Evolutionary conservation across 176 grass and related monocot genomes (phyloP).

Genomic region (Musa beccarii): DNA sequence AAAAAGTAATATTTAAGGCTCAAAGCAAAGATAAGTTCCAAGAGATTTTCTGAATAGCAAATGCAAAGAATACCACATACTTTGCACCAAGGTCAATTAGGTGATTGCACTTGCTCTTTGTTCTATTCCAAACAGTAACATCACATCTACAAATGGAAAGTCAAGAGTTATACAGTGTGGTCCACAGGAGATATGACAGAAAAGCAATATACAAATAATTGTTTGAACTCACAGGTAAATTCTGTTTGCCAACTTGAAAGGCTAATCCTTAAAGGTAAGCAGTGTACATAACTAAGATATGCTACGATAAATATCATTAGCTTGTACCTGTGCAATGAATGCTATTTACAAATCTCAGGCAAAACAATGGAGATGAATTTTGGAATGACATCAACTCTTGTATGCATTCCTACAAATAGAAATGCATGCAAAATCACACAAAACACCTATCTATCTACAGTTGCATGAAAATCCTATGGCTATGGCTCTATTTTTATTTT

Average conservation of each 20-base stretch:
- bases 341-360: background rate
- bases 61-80: constrained; percentile 21
- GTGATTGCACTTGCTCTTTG: constrained; percentile 77
- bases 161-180: background rate
- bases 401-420: background rate
- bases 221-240: background rate
- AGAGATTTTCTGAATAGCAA: background rate
- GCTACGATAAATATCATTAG: background rate
- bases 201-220: background rate
- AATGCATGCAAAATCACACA: no score
- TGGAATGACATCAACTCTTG: background rate
- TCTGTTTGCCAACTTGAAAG: background rate
- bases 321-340: background rate
- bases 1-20: background rate
- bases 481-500: no score
- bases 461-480: no score
- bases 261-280: background rate
- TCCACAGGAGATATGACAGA: background rate
- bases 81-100: constrained; percentile 66
- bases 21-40: background rate
- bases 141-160: constrained; percentile 39
- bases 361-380: background rate
- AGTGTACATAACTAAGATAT: background rate
- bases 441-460: no score
- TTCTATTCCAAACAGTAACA: constrained; percentile 83